Percentiles rank a stretch among this genome's conserved stretches.
These are phyloP conservation scores for Trichosporon asahii DNA, from an alignment of 1,284 basidiomycete species.

Conservation along the genomic window DNA sequence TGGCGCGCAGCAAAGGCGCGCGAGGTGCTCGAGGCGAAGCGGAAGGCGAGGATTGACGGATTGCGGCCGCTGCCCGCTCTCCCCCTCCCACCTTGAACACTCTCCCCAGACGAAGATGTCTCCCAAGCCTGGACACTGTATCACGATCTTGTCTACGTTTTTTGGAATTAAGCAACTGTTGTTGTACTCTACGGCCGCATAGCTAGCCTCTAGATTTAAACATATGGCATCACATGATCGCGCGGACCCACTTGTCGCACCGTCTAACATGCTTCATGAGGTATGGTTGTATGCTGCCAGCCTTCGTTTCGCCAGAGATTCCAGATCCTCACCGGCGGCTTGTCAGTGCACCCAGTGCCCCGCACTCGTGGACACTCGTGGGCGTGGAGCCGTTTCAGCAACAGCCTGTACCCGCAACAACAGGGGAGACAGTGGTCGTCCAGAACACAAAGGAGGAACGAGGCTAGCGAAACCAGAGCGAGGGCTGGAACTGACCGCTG, in stretches of 20 bases:
- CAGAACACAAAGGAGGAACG: neutral
- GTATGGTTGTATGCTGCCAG: neutral
- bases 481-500: neutral
- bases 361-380: too few relatives aligned
- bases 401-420: neutral
- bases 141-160: too few relatives aligned
- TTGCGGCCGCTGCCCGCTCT: neutral
- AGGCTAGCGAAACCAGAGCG: too few relatives aligned
- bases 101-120: too few relatives aligned
- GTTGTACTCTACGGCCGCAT: neutral
- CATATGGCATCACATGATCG: neutral
- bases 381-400: too few relatives aligned
- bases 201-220: neutral
- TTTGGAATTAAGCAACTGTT: neutral
- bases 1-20: slow-evolving; percentile 59
- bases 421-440: neutral
- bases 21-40: slow-evolving; percentile 25
- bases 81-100: too few relatives aligned
- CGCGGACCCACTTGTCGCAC: neutral
- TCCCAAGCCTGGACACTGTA: too few relatives aligned
- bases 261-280: too few relatives aligned
- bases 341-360: too few relatives aligned
- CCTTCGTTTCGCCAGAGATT: neutral
- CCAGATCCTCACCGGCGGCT: neutral
- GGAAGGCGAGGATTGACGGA: neutral